Base-by-base conservation (phyloP, 2,329 filamentous ascomycete genomes). In the Dothistroma septosporum region DNA sequence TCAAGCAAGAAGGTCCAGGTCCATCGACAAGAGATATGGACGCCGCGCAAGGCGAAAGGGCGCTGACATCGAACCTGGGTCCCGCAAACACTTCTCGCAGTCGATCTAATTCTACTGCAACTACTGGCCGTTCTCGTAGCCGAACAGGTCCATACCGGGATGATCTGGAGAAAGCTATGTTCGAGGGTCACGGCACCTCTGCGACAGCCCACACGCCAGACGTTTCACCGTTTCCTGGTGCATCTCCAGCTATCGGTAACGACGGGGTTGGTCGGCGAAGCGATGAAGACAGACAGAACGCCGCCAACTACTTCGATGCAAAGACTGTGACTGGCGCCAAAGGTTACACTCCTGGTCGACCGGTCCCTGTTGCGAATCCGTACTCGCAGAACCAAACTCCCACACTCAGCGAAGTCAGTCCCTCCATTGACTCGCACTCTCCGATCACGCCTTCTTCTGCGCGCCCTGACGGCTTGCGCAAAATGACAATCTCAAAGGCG, bases 401-500 rank as follows among this genome's bases (percentile, higher is more conserved):
- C 28, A 82, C 81, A 4, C 68, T 85, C 14, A 78, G 78, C 2
- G 76, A 79, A 12, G 69, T 77, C 2, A 76, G 77, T 19, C 79
- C 77, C 6, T 78, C 78, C 5, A 71, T 75, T 21, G 49, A 64
- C 52, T 46, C 60, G 49, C 55, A 60, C 59, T 62, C 60, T n/a
- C 66, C 63, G 24, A 70, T 65, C 47, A 60, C 73, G 37, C 73
- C 70, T 22, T 75, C 72, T 33, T 75, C 73, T 31, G 58, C 60
- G 12, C 58, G 63, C 19, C 54, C 63, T 12, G 59, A 37, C 77
- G 19, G 72, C 77, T 66, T 68, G n/a, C 79, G 83, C 41, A 87
- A 86, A 75, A 82, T 82, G 67, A 78, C 80, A 0, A 78, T 87
- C 53, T 81, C 82, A 63, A 88, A 88, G 72, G 76, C 78, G 12